Evolutionary conservation across 805 yeast species (phyloP).

Genomic region (Osmozyma mogii): DNA sequence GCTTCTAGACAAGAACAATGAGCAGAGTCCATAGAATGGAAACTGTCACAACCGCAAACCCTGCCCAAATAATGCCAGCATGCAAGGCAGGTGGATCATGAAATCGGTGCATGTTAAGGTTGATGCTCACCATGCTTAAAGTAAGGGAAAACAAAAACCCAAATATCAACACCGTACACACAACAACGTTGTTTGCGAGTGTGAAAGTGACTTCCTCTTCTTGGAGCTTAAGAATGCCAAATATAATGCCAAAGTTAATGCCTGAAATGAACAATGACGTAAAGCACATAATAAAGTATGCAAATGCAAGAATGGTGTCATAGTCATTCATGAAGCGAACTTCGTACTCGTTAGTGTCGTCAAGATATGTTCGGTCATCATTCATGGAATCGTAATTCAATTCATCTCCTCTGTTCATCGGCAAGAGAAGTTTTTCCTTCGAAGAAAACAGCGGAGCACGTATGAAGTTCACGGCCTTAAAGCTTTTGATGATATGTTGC

Average conservation of each 20-base stretch:
- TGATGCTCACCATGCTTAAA: conserved; percentile 28
- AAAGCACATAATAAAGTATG: conserved; percentile 28
- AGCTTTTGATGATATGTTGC: conserved; percentile 10
- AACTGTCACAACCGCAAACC: conserved; percentile 15
- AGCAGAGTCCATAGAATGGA: conserved; percentile 14
- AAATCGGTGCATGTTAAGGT: conserved; percentile 25
- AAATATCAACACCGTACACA: conserved; percentile 21
- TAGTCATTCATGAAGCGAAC: conserved; percentile 24
- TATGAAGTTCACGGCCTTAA: conserved; percentile 4
- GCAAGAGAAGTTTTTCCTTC: not conserved
- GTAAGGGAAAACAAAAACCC: conserved; percentile 27
- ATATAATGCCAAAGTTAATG: conserved; percentile 32
- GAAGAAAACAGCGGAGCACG: too few relatives aligned
- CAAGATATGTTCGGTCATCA: conserved; percentile 21
- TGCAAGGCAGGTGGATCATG: conserved; percentile 20
- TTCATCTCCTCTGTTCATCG: conserved; percentile 1
- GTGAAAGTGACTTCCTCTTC: conserved; percentile 17
- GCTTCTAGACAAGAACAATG: conserved; percentile 1
- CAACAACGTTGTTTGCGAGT: conserved; percentile 24
- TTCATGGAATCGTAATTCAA: conserved; percentile 26
- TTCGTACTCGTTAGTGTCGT: conserved; percentile 16
- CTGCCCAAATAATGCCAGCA: conserved; percentile 18
- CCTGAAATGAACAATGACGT: conserved; percentile 31
- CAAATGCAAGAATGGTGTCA: conserved; percentile 28
- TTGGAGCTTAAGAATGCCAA: conserved; percentile 20